Base-by-base conservation (phyloP, 805 yeast genomes). In the Sungouiella blattae region DNA sequence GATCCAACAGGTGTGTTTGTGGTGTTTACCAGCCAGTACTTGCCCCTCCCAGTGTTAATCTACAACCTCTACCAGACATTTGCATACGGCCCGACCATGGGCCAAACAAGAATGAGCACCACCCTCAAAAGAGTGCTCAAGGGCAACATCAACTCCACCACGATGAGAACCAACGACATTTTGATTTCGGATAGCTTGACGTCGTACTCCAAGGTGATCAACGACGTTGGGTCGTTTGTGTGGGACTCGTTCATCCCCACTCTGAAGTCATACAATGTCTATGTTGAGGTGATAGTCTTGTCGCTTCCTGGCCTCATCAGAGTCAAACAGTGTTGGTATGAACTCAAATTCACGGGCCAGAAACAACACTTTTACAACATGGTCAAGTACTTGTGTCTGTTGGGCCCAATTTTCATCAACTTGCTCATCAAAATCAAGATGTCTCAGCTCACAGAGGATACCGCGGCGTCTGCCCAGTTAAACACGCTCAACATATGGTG, bases 111-210 rank as follows among this genome's bases (percentile, higher is more conserved):
- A 26, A 57, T 80, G 13, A 53, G 63, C 28, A 51, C 69, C 14
- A 75, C 86, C 0, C 44, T 79, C 26, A 62, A 60, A 33, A 63
- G 95, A 33, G 64, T 85, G 4, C 33, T 72, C 4, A 33, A 53
- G 2, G 95, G 95, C 2, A 67, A 70, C 2, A 77, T 87, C 21
- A 82, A 83, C 49, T 58, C 65, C 8, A 48, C 58, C 11, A 71
- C 72, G 11, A 60, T 75, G 55, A 66, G 95, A 49, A 75, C 84
- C 12, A 83, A 85, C 36, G 97, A 91, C 54, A 84, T 91, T 25
- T 59, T 93, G 30, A 56, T 89, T 11, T 78, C 95, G 6, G 98
- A 91, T 62, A 78, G 88, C 4, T 64, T 93, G 30, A 83, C 94
- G 0, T 87, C 96, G 0, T 87, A 83, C 54, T 67, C 87, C 3